These are phyloP conservation scores for Tolypocladium tropicale DNA, from an alignment of 2,329 filamentous ascomycete genomes.

Conservation along the genomic window DNA sequence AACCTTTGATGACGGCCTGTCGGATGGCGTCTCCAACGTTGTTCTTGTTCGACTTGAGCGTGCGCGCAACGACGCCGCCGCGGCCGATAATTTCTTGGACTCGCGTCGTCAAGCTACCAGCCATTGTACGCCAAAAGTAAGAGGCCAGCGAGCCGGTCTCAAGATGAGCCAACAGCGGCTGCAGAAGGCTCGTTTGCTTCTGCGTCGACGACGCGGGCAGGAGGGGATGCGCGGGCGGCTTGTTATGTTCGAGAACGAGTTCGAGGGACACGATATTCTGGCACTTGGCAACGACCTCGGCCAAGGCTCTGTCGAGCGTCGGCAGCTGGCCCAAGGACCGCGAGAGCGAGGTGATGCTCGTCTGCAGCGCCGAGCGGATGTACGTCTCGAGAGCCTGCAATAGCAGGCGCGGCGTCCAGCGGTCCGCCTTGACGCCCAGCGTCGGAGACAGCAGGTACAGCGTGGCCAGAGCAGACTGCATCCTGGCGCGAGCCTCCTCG, in stretches of 20 bases:
- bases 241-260: conserved; percentile 58
- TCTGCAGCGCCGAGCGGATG: conserved; percentile 69
- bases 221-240: conserved; percentile 59
- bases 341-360: conserved; percentile 63
- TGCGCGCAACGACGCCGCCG: conserved; percentile 75
- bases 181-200: conserved; percentile 45
- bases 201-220: conserved; percentile 32
- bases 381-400: conserved; percentile 72
- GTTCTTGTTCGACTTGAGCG: conserved; percentile 65
- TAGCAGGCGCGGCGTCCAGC: conserved; percentile 58
- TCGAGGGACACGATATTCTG: conserved; percentile 89
- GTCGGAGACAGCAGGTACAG: conserved; percentile 75
- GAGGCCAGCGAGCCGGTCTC: conserved; percentile 81
- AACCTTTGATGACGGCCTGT: conserved; percentile 74
- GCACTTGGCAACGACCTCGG: conserved; percentile 73
- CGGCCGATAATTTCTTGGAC: conserved; percentile 78
- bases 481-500: conserved; percentile 65
- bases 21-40: conserved; percentile 66
- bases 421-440: conserved; percentile 38
- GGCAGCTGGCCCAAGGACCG: conserved; percentile 72
- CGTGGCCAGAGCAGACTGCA: conserved; percentile 63
- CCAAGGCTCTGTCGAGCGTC: conserved; percentile 68
- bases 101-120: conserved; percentile 61
- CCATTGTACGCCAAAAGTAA: conserved; percentile 89
- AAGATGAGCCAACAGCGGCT: conserved; percentile 63